Percentiles rank a stretch among this genome's conserved stretches.
Evolutionary conservation across 805 yeast species (phyloP).

Genomic region (Komagataella pastoris): DNA sequence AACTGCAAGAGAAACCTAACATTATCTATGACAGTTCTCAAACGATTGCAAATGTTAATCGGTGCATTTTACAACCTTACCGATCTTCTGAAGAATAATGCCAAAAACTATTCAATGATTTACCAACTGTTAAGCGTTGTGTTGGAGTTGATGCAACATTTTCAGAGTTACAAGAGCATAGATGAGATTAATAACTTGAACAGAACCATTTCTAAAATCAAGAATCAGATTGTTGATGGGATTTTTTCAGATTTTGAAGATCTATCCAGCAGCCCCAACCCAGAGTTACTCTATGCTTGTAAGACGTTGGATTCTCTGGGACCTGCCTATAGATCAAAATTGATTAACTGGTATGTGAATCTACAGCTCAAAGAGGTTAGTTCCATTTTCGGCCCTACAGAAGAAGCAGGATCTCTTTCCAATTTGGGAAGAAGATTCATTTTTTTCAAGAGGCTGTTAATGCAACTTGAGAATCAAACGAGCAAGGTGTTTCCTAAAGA

Average conservation of each 20-base stretch:
- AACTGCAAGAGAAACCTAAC: conserved; percentile 75
- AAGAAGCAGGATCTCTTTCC: conserved; percentile 92
- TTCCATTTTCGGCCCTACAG: conserved; percentile 61
- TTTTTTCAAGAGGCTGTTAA: conserved; percentile 62
- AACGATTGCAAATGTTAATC: conserved; percentile 76
- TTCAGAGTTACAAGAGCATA: conserved; percentile 71
- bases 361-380: conserved; percentile 60
- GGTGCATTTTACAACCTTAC: conserved; percentile 57
- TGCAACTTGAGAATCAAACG: conserved; percentile 39
- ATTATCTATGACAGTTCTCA: conserved; percentile 71
- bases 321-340: conserved; percentile 37
- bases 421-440: conserved; percentile 73
- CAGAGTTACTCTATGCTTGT: conserved; percentile 49
- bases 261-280: conserved; percentile 14
- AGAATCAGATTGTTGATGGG: conserved; percentile 50
- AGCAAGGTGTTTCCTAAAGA: conserved; percentile 44
- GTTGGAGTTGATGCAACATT: conserved; percentile 55
- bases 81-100: conserved; percentile 22
- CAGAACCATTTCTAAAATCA: conserved; percentile 43
- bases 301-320: conserved; percentile 55
- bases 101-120: conserved; percentile 34
- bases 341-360: conserved; percentile 63
- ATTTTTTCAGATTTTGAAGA: conserved; percentile 63
- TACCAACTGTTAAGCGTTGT: conserved; percentile 55
- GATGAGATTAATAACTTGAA: conserved; percentile 63